Percentiles rank a stretch among this genome's conserved stretches.
These are phyloP conservation scores for Dendrothele bispora DNA, from an alignment of 768 basidiomycete genomes.

Conservation along the genomic window DNA sequence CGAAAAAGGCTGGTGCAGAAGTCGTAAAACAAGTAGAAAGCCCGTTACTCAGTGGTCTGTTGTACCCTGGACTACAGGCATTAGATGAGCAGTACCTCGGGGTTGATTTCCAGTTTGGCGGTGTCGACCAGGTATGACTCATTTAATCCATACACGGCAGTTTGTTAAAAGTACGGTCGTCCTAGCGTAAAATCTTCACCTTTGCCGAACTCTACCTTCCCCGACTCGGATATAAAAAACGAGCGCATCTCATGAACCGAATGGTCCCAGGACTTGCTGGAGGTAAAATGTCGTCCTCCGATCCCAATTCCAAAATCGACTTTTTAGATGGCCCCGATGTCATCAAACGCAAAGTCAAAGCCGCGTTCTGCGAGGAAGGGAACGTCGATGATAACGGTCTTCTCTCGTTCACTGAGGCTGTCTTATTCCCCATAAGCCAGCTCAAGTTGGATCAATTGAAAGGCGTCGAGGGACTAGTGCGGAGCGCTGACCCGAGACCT, in stretches of 20 bases:
- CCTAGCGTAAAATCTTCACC: slow-evolving; percentile 95
- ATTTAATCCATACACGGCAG: background rate
- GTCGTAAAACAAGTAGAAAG: slow-evolving; percentile 98
- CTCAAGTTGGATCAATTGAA: slow-evolving; percentile 61
- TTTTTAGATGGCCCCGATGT: slow-evolving; percentile 86
- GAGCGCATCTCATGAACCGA: slow-evolving; percentile 96
- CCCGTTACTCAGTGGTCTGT: slow-evolving; percentile 83
- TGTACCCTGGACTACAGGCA: slow-evolving; percentile 96
- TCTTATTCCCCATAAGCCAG: slow-evolving; percentile 85
- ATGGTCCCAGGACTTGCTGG: slow-evolving; percentile 96
- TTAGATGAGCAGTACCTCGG: slow-evolving; percentile 96
- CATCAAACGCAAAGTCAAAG: slow-evolving; percentile 87
- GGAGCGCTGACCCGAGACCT: slow-evolving; percentile 53
- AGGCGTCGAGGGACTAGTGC: slow-evolving; percentile 49
- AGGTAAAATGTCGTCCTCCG: slow-evolving; percentile 98
- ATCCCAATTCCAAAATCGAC: slow-evolving; percentile 97
- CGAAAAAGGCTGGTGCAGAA: slow-evolving; percentile 97
- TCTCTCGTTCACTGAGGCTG: slow-evolving; percentile 79
- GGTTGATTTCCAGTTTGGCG: slow-evolving; percentile 97
- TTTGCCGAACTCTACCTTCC: slow-evolving; percentile 97
- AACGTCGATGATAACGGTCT: slow-evolving; percentile 87
- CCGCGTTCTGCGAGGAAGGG: slow-evolving; percentile 93
- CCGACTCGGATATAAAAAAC: slow-evolving; percentile 87
- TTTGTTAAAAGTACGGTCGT: background rate
- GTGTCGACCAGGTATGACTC: slow-evolving; percentile 84